Base-by-base conservation (phyloP, 2,329 filamentous ascomycete genomes). In the Aspergillus sp. region DNA sequence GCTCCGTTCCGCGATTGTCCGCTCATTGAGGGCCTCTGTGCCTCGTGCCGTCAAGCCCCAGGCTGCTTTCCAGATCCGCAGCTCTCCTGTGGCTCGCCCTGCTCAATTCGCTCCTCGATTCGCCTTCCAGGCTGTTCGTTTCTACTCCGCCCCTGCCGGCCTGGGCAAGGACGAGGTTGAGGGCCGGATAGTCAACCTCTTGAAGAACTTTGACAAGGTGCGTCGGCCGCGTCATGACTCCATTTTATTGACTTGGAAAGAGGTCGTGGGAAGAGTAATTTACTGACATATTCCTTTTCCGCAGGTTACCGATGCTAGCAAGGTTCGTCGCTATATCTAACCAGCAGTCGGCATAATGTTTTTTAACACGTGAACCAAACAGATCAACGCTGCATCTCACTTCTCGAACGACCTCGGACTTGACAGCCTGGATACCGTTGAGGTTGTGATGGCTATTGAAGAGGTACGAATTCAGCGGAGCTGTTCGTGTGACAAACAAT, bases 371-470 rank as follows among this genome's bases (percentile, higher is more conserved):
- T 63, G 51, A 64, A 61, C 45, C 40, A 55, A 19, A 60, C 70
- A 98, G 93, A 91, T 99, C 75, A 91, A 87, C 72, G 80, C 86
- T 63, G 83, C 82, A 54, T 89, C 93, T 59, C 93, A 98, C 85
- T 99, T 99, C 81, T 85, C 91, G 75, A 98, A 97, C 78, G 93
- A 99, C 80, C 90, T 99, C 64, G 95, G 93, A 66, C 84, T 99
- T 71, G 95, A 99, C 83, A 96, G 90, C 80, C 86, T 99, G 78
- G 95, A 99, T 78, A 97, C 95, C 64, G 95, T 99, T 64, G 95
- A 99, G 84, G 95, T 99, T 67, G 95, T 99, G 70, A 99, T 99
- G 95, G 95, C 95, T 66, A 98, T 99, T 80, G 95, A 99, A 86
- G 95, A 99, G 88, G 90, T 92, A 79, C 64, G 68, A 5, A 11